Evolutionary conservation across 495 filamentous ascomycete species (phyloP).

Genomic region (Diplogelasinospora grovesii): DNA sequence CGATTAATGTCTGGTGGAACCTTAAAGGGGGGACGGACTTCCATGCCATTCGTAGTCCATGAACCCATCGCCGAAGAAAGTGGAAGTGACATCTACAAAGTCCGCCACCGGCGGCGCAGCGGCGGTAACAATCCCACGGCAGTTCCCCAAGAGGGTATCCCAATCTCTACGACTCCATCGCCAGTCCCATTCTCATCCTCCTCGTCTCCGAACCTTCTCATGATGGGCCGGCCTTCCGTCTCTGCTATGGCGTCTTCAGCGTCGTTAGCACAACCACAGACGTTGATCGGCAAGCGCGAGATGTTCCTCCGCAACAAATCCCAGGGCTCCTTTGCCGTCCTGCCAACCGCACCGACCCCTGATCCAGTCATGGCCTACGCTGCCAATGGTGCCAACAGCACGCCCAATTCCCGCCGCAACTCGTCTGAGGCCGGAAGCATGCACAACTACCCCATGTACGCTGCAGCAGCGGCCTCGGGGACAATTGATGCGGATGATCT

Average conservation of each 20-base stretch:
- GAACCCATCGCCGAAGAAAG: constrained; percentile 37
- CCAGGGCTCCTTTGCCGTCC: constrained; percentile 5
- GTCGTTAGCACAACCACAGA: constrained; percentile 43
- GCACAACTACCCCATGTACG: constrained; percentile 23
- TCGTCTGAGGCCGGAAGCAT: constrained; percentile 25
- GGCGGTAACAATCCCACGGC: neutral
- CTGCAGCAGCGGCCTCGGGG: neutral
- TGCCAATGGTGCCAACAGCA: constrained; percentile 8
- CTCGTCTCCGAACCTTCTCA: constrained; percentile 11
- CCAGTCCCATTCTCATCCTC: neutral
- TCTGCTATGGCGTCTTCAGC: constrained; percentile 31
- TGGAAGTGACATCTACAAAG: constrained; percentile 10
- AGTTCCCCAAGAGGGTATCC: neutral
- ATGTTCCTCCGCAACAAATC: constrained; percentile 48
- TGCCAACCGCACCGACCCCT: neutral
- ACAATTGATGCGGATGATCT: constrained; percentile 54
- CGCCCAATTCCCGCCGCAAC: constrained; percentile 19
- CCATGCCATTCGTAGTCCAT: constrained; percentile 17
- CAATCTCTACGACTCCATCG: no score
- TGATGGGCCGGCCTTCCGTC: no score
- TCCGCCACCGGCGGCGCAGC: no score
- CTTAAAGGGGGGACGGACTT: constrained; percentile 9
- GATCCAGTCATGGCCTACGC: constrained; percentile 23
- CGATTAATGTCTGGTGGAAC: no score
- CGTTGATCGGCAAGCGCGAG: constrained; percentile 58